A percentile compares a stretch with the other conserved stretches of the same genome.
phyloP scores from a whole-genome alignment of 352 stramenopile genomes.

The Globisporangium canariense region DNA sequence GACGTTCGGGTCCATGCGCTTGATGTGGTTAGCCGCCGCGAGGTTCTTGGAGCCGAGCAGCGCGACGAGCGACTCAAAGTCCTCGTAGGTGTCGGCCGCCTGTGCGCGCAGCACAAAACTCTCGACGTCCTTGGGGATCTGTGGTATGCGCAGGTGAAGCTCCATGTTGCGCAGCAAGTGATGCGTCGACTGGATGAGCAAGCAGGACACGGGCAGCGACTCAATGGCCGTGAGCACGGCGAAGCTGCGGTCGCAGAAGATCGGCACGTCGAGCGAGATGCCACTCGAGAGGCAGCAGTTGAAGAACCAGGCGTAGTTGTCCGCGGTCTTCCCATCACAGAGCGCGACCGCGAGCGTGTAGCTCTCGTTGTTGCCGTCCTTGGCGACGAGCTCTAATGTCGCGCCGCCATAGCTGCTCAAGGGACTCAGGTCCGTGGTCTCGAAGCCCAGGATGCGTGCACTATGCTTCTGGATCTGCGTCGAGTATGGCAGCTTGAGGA shows the following conservation, averaged over 20 bases:
- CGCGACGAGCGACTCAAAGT: constrained; percentile 30
- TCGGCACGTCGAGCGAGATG: constrained; percentile 32
- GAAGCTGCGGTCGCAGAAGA: constrained; percentile 35
- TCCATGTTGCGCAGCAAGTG: constrained; percentile 33
- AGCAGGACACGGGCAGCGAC: constrained; percentile 27
- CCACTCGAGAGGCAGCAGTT: constrained; percentile 35
- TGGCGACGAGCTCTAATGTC: constrained; percentile 36
- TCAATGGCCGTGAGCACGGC: constrained; percentile 24
- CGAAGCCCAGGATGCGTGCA: constrained; percentile 31
- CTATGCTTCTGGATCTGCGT: constrained; percentile 30
- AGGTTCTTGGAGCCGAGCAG: constrained; percentile 21
- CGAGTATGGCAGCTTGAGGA: constrained; percentile 47
- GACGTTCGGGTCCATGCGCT: constrained; percentile 22
- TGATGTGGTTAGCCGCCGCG: constrained; percentile 23
- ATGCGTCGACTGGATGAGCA: constrained; percentile 39
- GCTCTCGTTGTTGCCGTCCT: constrained; percentile 44
- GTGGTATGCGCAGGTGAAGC: constrained; percentile 21
- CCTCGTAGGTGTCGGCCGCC: constrained; percentile 27
- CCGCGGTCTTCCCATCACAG: constrained; percentile 28
- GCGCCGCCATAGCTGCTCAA: constrained; percentile 28
- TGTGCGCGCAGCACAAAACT: constrained; percentile 31
- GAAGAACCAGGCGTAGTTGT: constrained; percentile 46
- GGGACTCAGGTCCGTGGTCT: constrained; percentile 23
- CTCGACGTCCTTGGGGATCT: constrained; percentile 20
- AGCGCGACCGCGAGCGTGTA: constrained; percentile 36